These are phyloP conservation scores for Peziza echinospora DNA, from an alignment of 495 filamentous ascomycete species.

Conservation along the genomic window DNA sequence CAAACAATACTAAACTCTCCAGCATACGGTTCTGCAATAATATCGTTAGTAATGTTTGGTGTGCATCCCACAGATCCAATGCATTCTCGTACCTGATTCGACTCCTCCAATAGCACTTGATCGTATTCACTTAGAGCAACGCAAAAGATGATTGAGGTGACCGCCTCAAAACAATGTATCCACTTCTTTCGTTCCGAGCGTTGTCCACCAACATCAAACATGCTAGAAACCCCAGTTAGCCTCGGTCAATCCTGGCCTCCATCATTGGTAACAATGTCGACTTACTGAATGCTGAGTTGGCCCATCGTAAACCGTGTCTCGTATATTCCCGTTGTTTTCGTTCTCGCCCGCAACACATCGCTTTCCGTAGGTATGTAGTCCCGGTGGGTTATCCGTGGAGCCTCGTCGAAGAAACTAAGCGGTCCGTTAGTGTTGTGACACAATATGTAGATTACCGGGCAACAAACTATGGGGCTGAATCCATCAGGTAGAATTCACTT, in stretches of 20 bases:
- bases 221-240: constrained; percentile 42
- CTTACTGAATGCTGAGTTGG: constrained; percentile 91
- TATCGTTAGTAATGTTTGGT: neutral
- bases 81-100: constrained; percentile 52
- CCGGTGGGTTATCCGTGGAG: constrained; percentile 55
- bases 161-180: constrained; percentile 99
- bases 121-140: constrained; percentile 97
- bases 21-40: constrained; percentile 83
- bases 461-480: constrained; percentile 91
- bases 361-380: constrained; percentile 81
- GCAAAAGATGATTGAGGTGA: constrained; percentile 99
- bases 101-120: constrained; percentile 88
- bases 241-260: too few relatives aligned
- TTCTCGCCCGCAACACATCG: constrained; percentile 83
- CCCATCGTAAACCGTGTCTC: constrained; percentile 97
- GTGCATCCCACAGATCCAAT: neutral
- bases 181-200: constrained; percentile 96
- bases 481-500: constrained; percentile 98
- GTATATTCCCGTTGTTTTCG: constrained; percentile 99
- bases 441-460: too few relatives aligned
- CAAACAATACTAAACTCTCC: constrained; percentile 92
- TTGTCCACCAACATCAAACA: constrained; percentile 98
- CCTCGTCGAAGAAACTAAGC: constrained; percentile 81
- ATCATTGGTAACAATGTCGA: constrained; percentile 4
- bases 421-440: constrained; percentile 7